phyloP scores from a whole-genome alignment of 2,329 filamentous ascomycete genomes.

The Sporothrix luriei region DNA sequence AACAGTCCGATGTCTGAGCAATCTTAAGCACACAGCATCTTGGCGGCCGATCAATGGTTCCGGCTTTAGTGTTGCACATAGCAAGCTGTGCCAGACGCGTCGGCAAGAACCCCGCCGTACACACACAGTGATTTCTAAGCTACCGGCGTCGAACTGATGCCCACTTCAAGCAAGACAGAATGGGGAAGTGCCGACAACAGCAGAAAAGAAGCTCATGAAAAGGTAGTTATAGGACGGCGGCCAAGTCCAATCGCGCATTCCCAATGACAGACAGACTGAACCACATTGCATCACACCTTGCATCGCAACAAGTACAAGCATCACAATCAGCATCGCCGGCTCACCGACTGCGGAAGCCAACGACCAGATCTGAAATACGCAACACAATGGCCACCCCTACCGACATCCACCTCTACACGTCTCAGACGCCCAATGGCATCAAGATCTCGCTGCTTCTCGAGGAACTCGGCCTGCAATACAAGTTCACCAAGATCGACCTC shows the following conservation, averaged over 20 bases:
- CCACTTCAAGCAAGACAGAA: not conserved
- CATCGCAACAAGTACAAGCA: not conserved
- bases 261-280: conserved; percentile 15
- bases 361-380: not conserved
- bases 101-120: conserved; percentile 17
- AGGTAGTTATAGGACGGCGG: not conserved
- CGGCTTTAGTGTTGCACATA: not conserved
- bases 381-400: conserved; percentile 52
- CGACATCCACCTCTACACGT: conserved; percentile 79
- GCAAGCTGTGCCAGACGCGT: not conserved
- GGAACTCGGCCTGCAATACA: conserved; percentile 81
- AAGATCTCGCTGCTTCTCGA: conserved; percentile 86
- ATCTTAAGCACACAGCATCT: not conserved
- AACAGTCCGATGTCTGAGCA: no score
- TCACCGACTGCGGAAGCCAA: not conserved
- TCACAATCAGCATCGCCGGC: not conserved
- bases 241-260: not conserved
- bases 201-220: no score
- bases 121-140: conserved; percentile 27
- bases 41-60: not conserved
- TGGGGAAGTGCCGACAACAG: no score
- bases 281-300: conserved; percentile 4
- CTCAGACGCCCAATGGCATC: conserved; percentile 84
- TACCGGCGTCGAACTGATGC: not conserved
- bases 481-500: conserved; percentile 69